Evolutionary conservation across 768 basidiomycete genomes (phyloP), one percentile per base, ranked within the genome.

Genomic region (Serendipita sp.): DNA sequence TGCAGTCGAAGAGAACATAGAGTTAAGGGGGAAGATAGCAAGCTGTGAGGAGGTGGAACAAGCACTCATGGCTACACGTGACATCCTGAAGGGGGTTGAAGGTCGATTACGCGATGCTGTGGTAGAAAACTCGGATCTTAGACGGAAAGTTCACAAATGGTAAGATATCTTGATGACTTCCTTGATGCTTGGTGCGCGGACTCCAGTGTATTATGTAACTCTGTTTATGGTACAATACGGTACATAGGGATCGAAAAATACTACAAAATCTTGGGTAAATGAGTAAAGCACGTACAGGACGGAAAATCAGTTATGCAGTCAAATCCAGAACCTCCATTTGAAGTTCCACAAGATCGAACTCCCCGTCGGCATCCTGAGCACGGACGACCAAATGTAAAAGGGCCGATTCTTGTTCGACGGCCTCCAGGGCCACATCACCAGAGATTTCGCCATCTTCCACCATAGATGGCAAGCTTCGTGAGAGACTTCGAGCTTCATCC

Each of bases 291-390:
- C n/a, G 29, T 5, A 31, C 48, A 18, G n/a, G 29, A 31, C 18
- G n/a, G 8, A 6, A 50, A 50, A 50, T 8, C n/a, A n/a, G 29
- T n/a, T 37, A 60, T 11, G 55, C 29, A 60, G 55, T n/a, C 8
- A 60, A 34, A 60, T 60, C 55, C 55, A 60, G 18, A 31, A 60
- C 55, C 55, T 60, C 55, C 55, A 60, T 60, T 37, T 60, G 55
- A 60, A 60, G 55, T 29, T 60, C 55, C 36, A 60, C 18, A 2
- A 60, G 55, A 34, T 37, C 36, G 29, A 27, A 31, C 27, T 60
- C 36, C 27, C n/a, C 16, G 10, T 60, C 55, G 16, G 55, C n/a
- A 29, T 36, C 55, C 18, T 27, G 27, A 60, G 29, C 4, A 8
- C 34, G 55, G 10, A 37, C 33, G 8, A 34, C 33, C 8, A 60